Conservation (phyloP, 2,329 filamentous ascomycete species). For the Diaporthe citriasiana region DNA sequence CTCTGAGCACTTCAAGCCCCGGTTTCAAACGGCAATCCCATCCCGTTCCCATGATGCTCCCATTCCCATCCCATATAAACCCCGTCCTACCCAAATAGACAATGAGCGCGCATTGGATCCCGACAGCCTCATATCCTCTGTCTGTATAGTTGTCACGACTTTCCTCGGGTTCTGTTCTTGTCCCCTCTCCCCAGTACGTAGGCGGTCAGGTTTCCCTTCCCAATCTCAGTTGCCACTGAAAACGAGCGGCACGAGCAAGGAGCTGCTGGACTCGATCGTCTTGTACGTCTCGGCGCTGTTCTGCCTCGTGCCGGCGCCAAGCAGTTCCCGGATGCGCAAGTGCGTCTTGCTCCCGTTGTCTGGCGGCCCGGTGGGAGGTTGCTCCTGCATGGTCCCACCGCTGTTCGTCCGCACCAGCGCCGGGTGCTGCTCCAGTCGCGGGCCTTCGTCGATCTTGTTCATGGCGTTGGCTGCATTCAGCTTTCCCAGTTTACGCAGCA, state of each 20-base stretch:
- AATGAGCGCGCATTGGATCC: background rate
- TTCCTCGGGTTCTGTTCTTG: constrained; percentile 10
- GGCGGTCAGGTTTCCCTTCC: background rate
- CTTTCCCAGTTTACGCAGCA: constrained; percentile 70
- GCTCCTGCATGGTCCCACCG: constrained; percentile 20
- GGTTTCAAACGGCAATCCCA: constrained; percentile 36
- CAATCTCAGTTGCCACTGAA: constrained; percentile 62
- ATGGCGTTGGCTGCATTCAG: constrained; percentile 45
- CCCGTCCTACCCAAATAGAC: background rate
- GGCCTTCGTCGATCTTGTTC: constrained; percentile 36
- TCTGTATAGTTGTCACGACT: constrained; percentile 4
- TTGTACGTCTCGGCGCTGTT: constrained; percentile 51
- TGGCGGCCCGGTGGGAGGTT: constrained; percentile 9
- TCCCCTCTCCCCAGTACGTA: background rate
- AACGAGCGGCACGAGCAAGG: constrained; percentile 71
- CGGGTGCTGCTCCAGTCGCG: constrained; percentile 48
- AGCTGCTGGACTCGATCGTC: constrained; percentile 64
- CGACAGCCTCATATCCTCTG: background rate
- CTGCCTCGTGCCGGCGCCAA: constrained; percentile 42
- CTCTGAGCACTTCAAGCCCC: constrained; percentile 39
- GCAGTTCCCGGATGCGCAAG: constrained; percentile 42
- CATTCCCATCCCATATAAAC: constrained; percentile 6
- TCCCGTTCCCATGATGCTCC: constrained; percentile 28
- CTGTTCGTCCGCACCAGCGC: constrained; percentile 37
- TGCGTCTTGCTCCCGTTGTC: constrained; percentile 40